Base-by-base conservation (phyloP, 2,329 filamentous ascomycete genomes). In the Didymella pinodella region DNA sequence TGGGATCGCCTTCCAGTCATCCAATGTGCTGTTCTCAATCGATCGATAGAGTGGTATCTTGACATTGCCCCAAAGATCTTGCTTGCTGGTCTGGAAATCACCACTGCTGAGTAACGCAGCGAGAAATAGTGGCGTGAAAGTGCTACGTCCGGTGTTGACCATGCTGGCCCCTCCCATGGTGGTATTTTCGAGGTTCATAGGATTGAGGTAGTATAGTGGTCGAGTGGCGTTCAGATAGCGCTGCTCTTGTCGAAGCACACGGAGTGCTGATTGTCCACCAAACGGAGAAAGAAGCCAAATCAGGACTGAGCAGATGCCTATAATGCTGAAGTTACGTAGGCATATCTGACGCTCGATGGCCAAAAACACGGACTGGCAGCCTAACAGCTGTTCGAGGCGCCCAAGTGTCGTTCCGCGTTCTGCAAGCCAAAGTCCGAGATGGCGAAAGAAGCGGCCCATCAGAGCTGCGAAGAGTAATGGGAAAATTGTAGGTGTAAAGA, bases 381-480 rank as follows among this genome's bases (percentile, higher is more conserved):
- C 71, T 7, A 73, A 43, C 0, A 74, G 58, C 36, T 72, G 69
- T 54, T 75, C 71, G 7, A 69, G 60, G 12, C 67, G 66, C 10
- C 72, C 72, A n/a, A 75, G 68, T 0, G 67, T 71, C 3, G 68
- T 72, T 5, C 72, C 70, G 18, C 67, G 61, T 49, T 74, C 70
- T 8, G 69, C 71, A 4, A 67, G 59, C 49, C 64, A 72, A 8
- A 74, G 54, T 11, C 66, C 71, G 2, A 71, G 36, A 22, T 68
- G 61, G 18, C 69, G 68, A 40, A 72, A 72, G 32, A 66, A 70
- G 12, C 69, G 52, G 12, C 70, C 70, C 71, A 73, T 73, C 3
- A 73, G 58, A 4, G 70, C 71, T 20, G 71, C 72, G 34, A 72
- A 74, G 2, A 73, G 65, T 6, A 74, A 48, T 2, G 71, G 69